These are phyloP conservation scores for Chenopodium suecicum DNA, from an alignment of 148 eudicot genomes.

Conservation along the genomic window DNA sequence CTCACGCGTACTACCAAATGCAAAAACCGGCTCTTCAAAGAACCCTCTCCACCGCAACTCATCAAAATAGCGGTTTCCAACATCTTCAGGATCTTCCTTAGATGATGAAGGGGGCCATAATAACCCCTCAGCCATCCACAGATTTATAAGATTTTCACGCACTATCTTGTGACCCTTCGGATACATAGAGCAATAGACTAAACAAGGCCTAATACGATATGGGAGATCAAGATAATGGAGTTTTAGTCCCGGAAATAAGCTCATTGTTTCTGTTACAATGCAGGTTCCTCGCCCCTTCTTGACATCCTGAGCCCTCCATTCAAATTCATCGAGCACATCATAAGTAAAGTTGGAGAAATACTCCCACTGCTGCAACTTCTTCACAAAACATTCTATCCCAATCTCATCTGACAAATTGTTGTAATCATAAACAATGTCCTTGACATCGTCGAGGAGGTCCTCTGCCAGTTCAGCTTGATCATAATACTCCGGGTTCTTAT, in stretches of 20 bases:
- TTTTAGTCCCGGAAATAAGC: neutral
- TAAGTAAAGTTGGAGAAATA: neutral
- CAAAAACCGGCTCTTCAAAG: neutral
- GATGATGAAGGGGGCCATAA: neutral
- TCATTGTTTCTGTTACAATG: neutral
- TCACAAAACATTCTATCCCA: neutral
- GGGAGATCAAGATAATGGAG: neutral
- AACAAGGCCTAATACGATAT: neutral
- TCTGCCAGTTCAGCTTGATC: neutral
- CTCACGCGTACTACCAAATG: neutral
- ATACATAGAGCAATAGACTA: neutral
- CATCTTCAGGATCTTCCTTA: neutral
- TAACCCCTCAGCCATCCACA: constrained; percentile 3
- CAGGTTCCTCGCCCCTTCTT: neutral
- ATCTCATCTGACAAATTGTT: neutral
- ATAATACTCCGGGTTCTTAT: neutral
- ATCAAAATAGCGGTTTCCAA: constrained; percentile 7
- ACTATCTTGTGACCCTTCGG: neutral
- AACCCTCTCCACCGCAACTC: neutral
- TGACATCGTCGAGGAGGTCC: neutral
- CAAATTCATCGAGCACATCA: neutral
- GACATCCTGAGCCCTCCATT: neutral
- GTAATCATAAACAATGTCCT: neutral
- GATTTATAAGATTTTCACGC: neutral
- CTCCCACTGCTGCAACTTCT: neutral